Percentiles rank a stretch among this genome's conserved stretches.
Conservation (phyloP, 495 filamentous ascomycete species). For the Aspergillus steynii region DNA sequence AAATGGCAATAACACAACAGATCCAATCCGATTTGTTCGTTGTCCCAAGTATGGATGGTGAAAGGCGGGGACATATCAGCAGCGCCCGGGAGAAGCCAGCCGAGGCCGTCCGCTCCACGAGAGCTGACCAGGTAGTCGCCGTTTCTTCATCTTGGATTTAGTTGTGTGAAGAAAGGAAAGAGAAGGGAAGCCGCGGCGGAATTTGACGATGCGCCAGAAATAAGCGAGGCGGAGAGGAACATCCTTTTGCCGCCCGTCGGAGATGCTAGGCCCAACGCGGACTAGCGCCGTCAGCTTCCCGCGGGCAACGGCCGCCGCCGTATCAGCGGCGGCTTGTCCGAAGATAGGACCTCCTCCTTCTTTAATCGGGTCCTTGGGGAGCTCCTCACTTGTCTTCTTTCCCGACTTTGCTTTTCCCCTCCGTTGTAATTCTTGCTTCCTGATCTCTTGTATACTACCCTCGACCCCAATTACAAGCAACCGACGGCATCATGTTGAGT, state of each 20-base stretch:
- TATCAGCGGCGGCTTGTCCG: constrained; percentile 23
- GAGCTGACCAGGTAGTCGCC: constrained; percentile 46
- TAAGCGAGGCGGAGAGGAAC: constrained; percentile 24
- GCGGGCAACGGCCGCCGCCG: constrained; percentile 40
- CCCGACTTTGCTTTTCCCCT: not conserved
- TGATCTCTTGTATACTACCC: constrained; percentile 2
- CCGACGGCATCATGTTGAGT: constrained; percentile 38
- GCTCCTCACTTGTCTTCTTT: constrained; percentile 7
- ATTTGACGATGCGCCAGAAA: constrained; percentile 10
- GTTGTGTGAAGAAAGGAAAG: constrained; percentile 44
- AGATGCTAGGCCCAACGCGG: constrained; percentile 26
- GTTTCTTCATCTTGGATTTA: constrained; percentile 58
- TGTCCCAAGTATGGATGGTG: constrained; percentile 50
- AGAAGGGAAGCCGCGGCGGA: not conserved
- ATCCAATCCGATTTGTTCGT: constrained; percentile 50
- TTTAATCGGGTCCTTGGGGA: constrained; percentile 13
- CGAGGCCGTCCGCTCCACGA: constrained; percentile 36
- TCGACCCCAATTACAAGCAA: constrained; percentile 3
- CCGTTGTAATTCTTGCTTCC: constrained; percentile 3
- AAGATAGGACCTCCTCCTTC: constrained; percentile 24
- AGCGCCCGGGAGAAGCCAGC: constrained; percentile 46
- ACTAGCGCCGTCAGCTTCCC: constrained; percentile 41
- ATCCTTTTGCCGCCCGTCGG: constrained; percentile 21
- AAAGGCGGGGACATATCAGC: constrained; percentile 50
- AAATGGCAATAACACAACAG: constrained; percentile 13